phyloP scores from a whole-genome alignment of 2,329 filamentous ascomycete genomes.

The Cladosporium sp. region DNA sequence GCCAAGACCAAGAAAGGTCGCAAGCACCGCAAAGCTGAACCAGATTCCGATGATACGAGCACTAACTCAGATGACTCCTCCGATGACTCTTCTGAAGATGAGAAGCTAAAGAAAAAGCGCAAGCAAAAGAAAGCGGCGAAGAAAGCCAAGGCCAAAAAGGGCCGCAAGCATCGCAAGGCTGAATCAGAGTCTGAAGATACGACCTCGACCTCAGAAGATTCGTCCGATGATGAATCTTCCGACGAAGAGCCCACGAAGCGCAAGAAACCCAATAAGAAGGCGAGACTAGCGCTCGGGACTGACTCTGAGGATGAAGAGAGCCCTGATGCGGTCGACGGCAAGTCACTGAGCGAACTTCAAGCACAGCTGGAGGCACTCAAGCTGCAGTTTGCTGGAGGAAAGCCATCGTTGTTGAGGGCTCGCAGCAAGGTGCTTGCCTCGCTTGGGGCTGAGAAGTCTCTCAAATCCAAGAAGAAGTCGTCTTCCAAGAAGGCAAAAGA shows the following conservation, averaged over 20 bases:
- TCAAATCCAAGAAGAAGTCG: conserved; percentile 1
- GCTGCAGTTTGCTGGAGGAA: not conserved
- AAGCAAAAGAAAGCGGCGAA: conserved; percentile 18
- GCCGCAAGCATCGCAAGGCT: conserved; percentile 9
- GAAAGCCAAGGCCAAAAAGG: conserved; percentile 14
- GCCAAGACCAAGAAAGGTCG: conserved; percentile 6
- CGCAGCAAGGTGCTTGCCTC: not conserved
- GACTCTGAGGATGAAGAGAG: not conserved
- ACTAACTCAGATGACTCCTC: not conserved
- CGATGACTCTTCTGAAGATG: conserved; percentile 7
- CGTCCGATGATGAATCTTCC: conserved; percentile 1
- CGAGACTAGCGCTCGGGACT: conserved; percentile 2
- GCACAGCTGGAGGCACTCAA: conserved; percentile 8
- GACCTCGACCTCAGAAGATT: not conserved
- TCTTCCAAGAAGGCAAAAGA: conserved; percentile 9
- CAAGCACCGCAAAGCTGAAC: conserved; percentile 9
- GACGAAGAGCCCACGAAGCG: no score
- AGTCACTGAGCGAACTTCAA: conserved; percentile 1
- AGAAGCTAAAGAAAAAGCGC: conserved; percentile 18
- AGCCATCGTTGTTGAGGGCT: not conserved
- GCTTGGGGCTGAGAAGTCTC: not conserved
- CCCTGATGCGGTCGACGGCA: not conserved
- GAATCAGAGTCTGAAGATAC: not conserved
- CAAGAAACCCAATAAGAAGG: conserved; percentile 4
- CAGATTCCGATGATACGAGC: not conserved